Base-by-base conservation (phyloP, 1,284 basidiomycete genomes). In the Cutaneotrichosporon mucoides region DNA sequence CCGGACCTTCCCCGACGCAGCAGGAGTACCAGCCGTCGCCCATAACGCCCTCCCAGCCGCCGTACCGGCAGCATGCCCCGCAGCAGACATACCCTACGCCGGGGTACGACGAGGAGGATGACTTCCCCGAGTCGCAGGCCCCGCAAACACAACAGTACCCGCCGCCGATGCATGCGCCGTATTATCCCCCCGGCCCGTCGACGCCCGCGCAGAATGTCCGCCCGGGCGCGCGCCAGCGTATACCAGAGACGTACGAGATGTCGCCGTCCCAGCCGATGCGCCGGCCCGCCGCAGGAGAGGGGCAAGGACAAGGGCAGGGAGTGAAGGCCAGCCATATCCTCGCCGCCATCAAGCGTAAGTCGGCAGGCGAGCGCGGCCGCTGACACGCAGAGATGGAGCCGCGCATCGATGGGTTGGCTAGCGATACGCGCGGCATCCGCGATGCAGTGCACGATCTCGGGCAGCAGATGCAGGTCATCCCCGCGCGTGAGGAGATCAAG, bases 361-460 rank as follows among this genome's bases (percentile, higher is more conserved):
- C 8, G 38, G 38, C 8, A 40, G 38, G 8, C 9, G 38, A 8
- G 12, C 9, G 38, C 8, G 38, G 38, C 12, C 9, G 34, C 46
- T 48, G 34, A 48, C 46, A 48, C 2, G 1, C 59, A 64, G 62
- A 61, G 8, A 41, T 64, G 33, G 45, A 49, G 15, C 9, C 36
- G 9, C 38, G 42, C 8, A 24, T 64, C 33, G 15, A 41, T 4
- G n/a, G 10, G 7, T 5, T 55, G 11, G 36, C 15, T 4, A 41
- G 35, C 6, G 43, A 57, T 11, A 33, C 52, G 8, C 51, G 46
- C 41, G 16, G 53, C n/a, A 33, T 69, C 10, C 65, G 71, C 41
- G 71, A 74, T 53, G 49, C 63, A 45, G n/a, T 67, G 2, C 68
- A 73, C 56, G 71, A 67, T 10, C 38, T 74, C 4, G 60, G 58